These are phyloP conservation scores for Rhizopogon vulgaris DNA, from an alignment of 768 basidiomycete species.

Conservation along the genomic window DNA sequence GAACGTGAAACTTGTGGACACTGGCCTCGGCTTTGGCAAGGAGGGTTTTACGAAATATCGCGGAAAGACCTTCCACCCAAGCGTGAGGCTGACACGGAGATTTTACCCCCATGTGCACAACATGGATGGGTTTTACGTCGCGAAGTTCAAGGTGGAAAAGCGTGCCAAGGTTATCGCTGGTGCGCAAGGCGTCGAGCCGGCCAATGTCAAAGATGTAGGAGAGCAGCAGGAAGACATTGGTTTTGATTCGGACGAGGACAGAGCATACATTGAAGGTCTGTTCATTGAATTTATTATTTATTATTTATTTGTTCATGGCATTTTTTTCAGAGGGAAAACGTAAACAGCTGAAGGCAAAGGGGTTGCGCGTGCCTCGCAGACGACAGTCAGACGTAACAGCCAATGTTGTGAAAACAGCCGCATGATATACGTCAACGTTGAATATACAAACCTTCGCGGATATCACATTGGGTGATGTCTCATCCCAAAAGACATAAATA, in stretches of 20 bases:
- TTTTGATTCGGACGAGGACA: constrained; percentile 77
- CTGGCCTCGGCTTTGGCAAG: constrained; percentile 88
- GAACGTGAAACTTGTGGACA: constrained; percentile 86
- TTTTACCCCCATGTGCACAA: constrained; percentile 98
- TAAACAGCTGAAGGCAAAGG: constrained; percentile 69
- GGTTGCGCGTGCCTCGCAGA: constrained; percentile 59
- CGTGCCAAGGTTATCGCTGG: constrained; percentile 43
- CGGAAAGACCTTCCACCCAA: constrained; percentile 83
- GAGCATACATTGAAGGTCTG: constrained; percentile 74
- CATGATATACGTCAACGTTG: not conserved
- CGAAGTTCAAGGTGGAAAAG: constrained; percentile 94
- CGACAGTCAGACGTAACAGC: constrained; percentile 24
- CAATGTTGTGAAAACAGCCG: constrained; percentile 13
- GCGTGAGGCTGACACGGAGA: constrained; percentile 73
- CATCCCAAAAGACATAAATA: not conserved
- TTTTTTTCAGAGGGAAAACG: constrained; percentile 58
- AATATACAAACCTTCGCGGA: not conserved
- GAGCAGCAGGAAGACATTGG: constrained; percentile 26
- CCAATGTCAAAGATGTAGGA: constrained; percentile 19
- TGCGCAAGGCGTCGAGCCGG: constrained; percentile 19
- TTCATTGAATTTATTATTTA: constrained; percentile 6
- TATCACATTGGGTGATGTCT: not conserved
- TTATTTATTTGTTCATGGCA: constrained; percentile 3
- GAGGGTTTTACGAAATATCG: constrained; percentile 88
- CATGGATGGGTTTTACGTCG: constrained; percentile 99